phyloP scores from a whole-genome alignment of 78 protist genomes.

The Dictyostelium firmibasis region DNA sequence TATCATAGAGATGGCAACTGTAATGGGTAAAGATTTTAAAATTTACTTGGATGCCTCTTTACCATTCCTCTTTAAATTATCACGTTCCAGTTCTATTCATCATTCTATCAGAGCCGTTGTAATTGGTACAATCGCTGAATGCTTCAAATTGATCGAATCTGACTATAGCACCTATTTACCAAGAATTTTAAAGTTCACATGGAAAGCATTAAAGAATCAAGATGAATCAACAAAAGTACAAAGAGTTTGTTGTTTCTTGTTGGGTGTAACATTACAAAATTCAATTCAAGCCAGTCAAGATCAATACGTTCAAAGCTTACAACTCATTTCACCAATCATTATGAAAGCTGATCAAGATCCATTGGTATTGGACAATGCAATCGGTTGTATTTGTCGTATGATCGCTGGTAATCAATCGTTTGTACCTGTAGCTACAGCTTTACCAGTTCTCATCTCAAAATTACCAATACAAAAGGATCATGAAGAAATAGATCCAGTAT shows the following conservation, averaged over 20 bases:
- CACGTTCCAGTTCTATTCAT: background rate
- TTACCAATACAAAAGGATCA: conserved; percentile 58
- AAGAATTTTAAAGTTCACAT: background rate
- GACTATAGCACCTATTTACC: background rate
- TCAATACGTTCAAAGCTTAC: conserved; percentile 10
- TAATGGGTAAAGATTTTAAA: conserved; percentile 21
- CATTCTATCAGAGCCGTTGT: conserved; percentile 36
- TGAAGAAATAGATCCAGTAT: conserved; percentile 42
- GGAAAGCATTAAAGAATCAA: conserved; percentile 19
- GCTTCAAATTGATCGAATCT: conserved; percentile 8
- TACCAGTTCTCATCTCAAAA: conserved; percentile 7
- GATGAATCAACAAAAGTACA: conserved; percentile 35
- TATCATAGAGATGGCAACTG: conserved; percentile 62
- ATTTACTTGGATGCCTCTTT: conserved; percentile 15
- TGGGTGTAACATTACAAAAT: conserved; percentile 35
- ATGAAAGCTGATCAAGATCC: background rate
- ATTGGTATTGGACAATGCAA: conserved; percentile 40
- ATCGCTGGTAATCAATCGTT: background rate
- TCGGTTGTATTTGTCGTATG: conserved; percentile 70
- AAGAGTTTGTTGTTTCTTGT: conserved; percentile 19
- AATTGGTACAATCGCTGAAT: conserved; percentile 61
- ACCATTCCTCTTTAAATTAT: conserved; percentile 18
- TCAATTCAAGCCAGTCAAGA: conserved; percentile 13
- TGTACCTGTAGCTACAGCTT: conserved; percentile 20
- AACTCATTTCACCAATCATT: conserved; percentile 31